Evolutionary conservation across 345 rosid genomes (phyloP).

Genomic region (Carallia pectinifolia): DNA sequence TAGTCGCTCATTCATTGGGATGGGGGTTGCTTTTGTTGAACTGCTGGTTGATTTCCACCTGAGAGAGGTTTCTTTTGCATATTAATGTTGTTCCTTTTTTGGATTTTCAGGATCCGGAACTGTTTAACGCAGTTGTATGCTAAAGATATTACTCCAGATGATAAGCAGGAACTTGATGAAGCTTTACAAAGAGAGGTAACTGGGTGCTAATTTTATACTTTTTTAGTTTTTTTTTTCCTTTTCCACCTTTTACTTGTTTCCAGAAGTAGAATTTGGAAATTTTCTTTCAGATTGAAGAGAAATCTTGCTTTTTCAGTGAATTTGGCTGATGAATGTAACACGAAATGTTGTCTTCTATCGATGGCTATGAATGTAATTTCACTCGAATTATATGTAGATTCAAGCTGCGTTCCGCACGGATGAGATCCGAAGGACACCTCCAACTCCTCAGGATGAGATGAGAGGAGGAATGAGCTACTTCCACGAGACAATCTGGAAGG

Average conservation of each 20-base stretch:
- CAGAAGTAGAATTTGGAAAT: not conserved
- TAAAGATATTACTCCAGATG: slow-evolving; percentile 95
- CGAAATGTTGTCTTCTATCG: no score
- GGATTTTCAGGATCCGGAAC: slow-evolving; percentile 63
- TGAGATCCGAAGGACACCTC: slow-evolving; percentile 97
- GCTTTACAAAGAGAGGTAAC: slow-evolving; percentile 89
- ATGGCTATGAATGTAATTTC: not conserved
- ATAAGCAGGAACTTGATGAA: slow-evolving; percentile 97
- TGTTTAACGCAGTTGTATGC: slow-evolving; percentile 87
- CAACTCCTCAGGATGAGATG: slow-evolving; percentile 99
- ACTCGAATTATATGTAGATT: slow-evolving; percentile 44
- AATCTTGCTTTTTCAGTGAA: no score
- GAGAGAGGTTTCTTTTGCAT: not conserved
- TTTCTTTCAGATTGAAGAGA: no score
- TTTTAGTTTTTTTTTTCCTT: not conserved
- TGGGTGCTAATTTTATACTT: not conserved
- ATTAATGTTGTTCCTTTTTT: not conserved
- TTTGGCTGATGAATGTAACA: no score
- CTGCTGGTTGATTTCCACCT: not conserved
- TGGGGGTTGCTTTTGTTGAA: not conserved
- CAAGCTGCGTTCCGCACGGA: slow-evolving; percentile 99
- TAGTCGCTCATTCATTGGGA: not conserved
- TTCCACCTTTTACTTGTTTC: not conserved
- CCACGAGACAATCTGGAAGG: slow-evolving; percentile 99
- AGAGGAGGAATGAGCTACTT: slow-evolving; percentile 99